Percentiles rank a stretch among this genome's conserved stretches.
These are phyloP conservation scores for Myriosclerotinia scirpicola DNA, from an alignment of 2,329 filamentous ascomycete species.

Conservation along the genomic window DNA sequence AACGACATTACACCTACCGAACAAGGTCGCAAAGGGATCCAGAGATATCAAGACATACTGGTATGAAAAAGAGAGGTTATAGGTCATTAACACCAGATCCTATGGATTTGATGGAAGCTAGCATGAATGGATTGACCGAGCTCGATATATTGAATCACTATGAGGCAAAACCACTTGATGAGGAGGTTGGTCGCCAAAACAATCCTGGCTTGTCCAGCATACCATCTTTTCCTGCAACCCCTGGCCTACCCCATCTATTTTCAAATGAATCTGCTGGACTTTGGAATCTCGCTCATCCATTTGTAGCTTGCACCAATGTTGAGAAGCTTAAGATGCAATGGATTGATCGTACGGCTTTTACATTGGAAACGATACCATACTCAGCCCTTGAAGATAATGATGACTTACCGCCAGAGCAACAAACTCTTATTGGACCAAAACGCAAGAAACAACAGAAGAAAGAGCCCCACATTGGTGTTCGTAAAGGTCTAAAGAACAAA, in stretches of 20 bases:
- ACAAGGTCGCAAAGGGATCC: slow-evolving; percentile 17
- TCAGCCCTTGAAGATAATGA: slow-evolving; percentile 41
- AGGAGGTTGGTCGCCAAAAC: slow-evolving; percentile 15
- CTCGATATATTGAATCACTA: slow-evolving; percentile 31
- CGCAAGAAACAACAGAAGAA: slow-evolving; percentile 14
- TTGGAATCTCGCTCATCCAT: slow-evolving; percentile 15
- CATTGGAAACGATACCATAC: slow-evolving; percentile 47
- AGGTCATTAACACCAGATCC: slow-evolving; percentile 18
- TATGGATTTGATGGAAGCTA: slow-evolving; percentile 12
- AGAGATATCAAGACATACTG: slow-evolving; percentile 15
- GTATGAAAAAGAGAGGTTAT: neutral
- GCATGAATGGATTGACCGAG: slow-evolving; percentile 25
- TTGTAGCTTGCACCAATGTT: slow-evolving; percentile 9
- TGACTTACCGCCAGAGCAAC: slow-evolving; percentile 20
- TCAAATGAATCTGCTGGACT: slow-evolving; percentile 23
- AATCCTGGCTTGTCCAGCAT: slow-evolving; percentile 38
- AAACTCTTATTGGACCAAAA: slow-evolving; percentile 12
- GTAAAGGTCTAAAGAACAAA: slow-evolving; percentile 22
- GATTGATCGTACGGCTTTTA: slow-evolving; percentile 44
- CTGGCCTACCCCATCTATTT: slow-evolving; percentile 13
- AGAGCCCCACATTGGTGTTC: slow-evolving; percentile 16
- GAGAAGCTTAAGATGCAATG: slow-evolving; percentile 28
- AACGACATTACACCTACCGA: slow-evolving; percentile 15
- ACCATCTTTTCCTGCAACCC: slow-evolving; percentile 26
- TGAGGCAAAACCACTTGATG: slow-evolving; percentile 31